These are phyloP conservation scores for Lactifluus hygrophoroides DNA, from an alignment of 768 basidiomycete species.

Conservation along the genomic window DNA sequence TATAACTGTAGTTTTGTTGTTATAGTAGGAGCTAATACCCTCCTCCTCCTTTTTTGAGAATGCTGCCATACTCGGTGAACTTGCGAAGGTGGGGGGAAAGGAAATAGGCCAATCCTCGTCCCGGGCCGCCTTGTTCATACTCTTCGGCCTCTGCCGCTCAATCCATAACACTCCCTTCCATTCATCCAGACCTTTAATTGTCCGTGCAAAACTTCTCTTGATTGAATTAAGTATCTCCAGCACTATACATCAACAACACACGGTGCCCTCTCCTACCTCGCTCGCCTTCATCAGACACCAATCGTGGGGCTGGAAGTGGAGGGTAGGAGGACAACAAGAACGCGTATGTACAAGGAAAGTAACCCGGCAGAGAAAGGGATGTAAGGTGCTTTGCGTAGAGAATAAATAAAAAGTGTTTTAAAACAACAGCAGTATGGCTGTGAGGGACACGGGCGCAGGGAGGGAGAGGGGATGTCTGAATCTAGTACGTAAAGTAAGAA, in stretches of 20 bases:
- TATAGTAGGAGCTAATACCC: conserved; percentile 85
- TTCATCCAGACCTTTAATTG: too few species aligned
- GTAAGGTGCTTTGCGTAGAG: conserved; percentile 15
- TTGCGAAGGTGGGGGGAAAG: too few species aligned
- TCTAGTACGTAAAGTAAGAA: conserved; percentile 13
- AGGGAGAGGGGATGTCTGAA: conserved; percentile 11
- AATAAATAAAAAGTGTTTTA: conserved; percentile 13
- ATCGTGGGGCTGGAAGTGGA: conserved; percentile 37
- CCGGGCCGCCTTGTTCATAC: too few species aligned
- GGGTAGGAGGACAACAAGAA: conserved; percentile 60
- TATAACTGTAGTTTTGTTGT: conserved; percentile 96
- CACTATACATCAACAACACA: conserved; percentile 29
- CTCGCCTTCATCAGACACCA: conserved; percentile 43
- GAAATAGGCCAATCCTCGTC: background rate
- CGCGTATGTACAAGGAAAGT: conserved; percentile 15
- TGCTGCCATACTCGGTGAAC: conserved; percentile 49
- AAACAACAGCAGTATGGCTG: conserved; percentile 16
- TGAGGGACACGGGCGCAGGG: conserved; percentile 26
- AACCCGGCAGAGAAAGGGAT: conserved; percentile 14
- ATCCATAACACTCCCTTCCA: too few species aligned
- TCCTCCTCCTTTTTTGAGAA: conserved; percentile 96
- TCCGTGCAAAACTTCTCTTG: too few species aligned
- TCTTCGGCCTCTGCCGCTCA: too few species aligned
- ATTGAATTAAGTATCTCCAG: conserved; percentile 1
- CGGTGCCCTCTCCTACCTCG: conserved; percentile 65